These are phyloP conservation scores for Magnolia officinalis DNA, from an alignment of 164 flowering plant genomes.

Conservation along the genomic window DNA sequence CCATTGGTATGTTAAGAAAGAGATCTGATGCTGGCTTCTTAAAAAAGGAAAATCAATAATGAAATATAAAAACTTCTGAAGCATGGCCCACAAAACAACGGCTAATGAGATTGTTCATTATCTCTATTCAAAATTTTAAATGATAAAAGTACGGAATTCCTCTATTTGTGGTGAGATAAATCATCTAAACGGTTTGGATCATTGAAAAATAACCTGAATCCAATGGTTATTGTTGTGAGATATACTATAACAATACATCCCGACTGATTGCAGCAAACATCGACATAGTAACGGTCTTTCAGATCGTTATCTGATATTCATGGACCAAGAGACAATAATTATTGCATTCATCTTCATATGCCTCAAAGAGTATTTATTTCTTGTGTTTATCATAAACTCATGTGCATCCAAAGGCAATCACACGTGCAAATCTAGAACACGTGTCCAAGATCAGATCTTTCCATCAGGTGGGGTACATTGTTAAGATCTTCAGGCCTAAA, in stretches of 20 bases:
- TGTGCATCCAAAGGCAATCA: background rate
- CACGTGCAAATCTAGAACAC: background rate
- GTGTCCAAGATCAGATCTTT: background rate
- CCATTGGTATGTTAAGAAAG: background rate
- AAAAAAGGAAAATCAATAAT: background rate
- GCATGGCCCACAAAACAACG: background rate
- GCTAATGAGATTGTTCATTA: background rate
- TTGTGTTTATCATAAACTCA: background rate
- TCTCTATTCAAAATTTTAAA: background rate
- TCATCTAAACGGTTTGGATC: background rate
- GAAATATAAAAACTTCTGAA: background rate
- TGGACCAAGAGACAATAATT: constrained; percentile 22
- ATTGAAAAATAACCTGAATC: background rate
- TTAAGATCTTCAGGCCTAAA: background rate
- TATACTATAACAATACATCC: background rate
- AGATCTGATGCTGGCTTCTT: background rate
- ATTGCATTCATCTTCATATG: background rate
- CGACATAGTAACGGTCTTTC: background rate
- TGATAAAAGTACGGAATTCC: background rate
- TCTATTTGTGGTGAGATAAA: background rate
- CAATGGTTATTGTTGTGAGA: background rate
- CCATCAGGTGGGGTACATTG: background rate
- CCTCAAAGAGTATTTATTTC: background rate
- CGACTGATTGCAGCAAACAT: background rate
- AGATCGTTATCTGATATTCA: constrained; percentile 8